Evolutionary conservation across 1,139 yeast genomes (phyloP), one percentile per base, ranked within the genome.

Genomic region (Yamadazyma triangularis): DNA sequence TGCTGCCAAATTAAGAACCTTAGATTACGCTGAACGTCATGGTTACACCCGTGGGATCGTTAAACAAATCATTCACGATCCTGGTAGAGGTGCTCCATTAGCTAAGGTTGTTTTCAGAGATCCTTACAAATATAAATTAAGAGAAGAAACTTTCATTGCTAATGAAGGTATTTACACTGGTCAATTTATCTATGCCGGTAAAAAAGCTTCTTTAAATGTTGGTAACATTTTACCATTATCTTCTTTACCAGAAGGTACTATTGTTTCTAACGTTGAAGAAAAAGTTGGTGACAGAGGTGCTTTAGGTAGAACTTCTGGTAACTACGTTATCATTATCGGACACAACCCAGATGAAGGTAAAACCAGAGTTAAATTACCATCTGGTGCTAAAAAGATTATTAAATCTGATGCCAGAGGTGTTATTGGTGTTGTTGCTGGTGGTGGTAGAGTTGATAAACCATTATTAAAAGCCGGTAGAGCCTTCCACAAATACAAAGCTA

Each of bases 221-320:
- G 97, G 97, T 78, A 89, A 89, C 82, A 83, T 89, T 56, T 79
- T 89, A 68, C 98, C 97, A 52, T 83, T 89, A 66, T 94, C 95
- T 64, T 68, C 96, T 49, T 86, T 89, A 60, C 98, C 98, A 69
- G 98, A 89, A 78, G 97, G 97, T 87, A 89, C 97, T 68, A 89
- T 89, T 60, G 88, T 88, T 54, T 84, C 96, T 66, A 89, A 89
- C 77, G 96, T 89, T 60, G 97, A 89, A 77, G 97, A 89, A 77
- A 88, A 83, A 78, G 89, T 87, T 66, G 97, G 97, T 75, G 97
- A 89, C 89, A 87, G 96, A 78, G 97, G 97, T 85, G 95, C 97
- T 68, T 77, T 91, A 58, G 97, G 96, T 65, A 86, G 97, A 78
- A 87, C 97, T 61, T 89, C 97, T 47, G 97, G 97, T 79, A 87